Evolutionary conservation across 2,329 filamentous ascomycete genomes (phyloP).

Genomic region (Neonectria ditissima): DNA sequence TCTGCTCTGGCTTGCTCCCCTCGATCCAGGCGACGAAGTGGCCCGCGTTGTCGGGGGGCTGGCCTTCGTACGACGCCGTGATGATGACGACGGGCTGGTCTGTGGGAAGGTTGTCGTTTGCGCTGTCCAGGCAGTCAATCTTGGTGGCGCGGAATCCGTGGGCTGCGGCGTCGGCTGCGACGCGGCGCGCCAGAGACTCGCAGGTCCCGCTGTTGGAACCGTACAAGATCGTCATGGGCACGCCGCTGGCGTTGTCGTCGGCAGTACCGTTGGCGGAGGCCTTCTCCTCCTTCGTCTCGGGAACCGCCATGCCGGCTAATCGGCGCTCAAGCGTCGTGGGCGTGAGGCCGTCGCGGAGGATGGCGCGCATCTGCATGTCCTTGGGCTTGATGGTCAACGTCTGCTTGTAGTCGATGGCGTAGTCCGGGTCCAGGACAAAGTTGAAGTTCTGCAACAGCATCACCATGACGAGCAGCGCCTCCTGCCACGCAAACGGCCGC

Average conservation of each 20-base stretch:
- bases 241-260: constrained; percentile 37
- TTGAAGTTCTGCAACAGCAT: constrained; percentile 78
- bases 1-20: constrained; percentile 58
- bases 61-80: constrained; percentile 77
- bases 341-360: constrained; percentile 59
- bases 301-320: constrained; percentile 50
- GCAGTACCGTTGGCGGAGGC: constrained; percentile 24
- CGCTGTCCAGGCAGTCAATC: constrained; percentile 69
- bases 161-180: constrained; percentile 67
- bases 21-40: constrained; percentile 76
- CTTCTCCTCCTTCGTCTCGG: constrained; percentile 14
- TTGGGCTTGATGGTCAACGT: constrained; percentile 72
- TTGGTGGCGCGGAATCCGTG: constrained; percentile 69
- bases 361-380: constrained; percentile 70
- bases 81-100: constrained; percentile 73
- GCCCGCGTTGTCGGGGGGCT: constrained; percentile 77
- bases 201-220: constrained; percentile 81
- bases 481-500: constrained; percentile 79
- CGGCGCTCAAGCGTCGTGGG: constrained; percentile 59
- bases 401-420: constrained; percentile 64
- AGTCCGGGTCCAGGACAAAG: constrained; percentile 70
- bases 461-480: constrained; percentile 70
- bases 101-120: constrained; percentile 68
- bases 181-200: constrained; percentile 72
- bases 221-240: constrained; percentile 72